Base-by-base conservation (phyloP, 495 filamentous ascomycete genomes). In the Penicillium ochrochloron region DNA sequence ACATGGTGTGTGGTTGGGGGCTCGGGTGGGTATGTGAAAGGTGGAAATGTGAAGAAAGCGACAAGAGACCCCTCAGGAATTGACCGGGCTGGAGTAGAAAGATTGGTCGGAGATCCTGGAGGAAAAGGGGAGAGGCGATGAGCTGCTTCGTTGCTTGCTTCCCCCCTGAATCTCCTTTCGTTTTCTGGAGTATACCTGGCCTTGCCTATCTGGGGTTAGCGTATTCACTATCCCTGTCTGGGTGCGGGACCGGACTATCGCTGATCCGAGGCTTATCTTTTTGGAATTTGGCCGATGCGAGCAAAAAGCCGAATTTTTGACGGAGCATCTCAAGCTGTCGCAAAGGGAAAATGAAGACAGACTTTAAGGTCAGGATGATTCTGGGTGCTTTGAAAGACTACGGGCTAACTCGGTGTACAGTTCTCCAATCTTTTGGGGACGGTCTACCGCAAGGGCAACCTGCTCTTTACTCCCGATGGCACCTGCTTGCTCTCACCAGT, bases 371-470 rank as follows among this genome's bases (percentile, higher is more conserved):
- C 68, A 27, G 78, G 67, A 23, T 35, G 17, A 15, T 41, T 17
- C 37, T 34, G 2, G 15, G 2, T 31, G 17, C 39, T 42, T 35
- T 15, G 5, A 4, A 23, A 39, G 31, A 33, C 9, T 35, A 42
- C 34, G 44, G 27, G 44, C 54, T 66, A 15, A 25, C 39, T 27
- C 41, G 34, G 21, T 3, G 46, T 53, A 27, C 66, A 96, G 91
- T 97, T 97, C 80, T 95, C 92, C 75, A 97, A 97, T 75, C 83
- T 97, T 68, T 86, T 99, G 68, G 96, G 95, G 65, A 99, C 94
- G 68, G 95, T 99, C 68, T 99, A 97, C 82, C 91, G 92, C 80
- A 91, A 91, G 83, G 95, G 96, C 77, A 98, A 97, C 75, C 86
- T 99, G 63, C 85, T 97, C 68, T 99, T 97, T 82, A 96, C 91